Base-by-base conservation (phyloP, 2,329 filamentous ascomycete species). In the Fusarium nodosum region DNA sequence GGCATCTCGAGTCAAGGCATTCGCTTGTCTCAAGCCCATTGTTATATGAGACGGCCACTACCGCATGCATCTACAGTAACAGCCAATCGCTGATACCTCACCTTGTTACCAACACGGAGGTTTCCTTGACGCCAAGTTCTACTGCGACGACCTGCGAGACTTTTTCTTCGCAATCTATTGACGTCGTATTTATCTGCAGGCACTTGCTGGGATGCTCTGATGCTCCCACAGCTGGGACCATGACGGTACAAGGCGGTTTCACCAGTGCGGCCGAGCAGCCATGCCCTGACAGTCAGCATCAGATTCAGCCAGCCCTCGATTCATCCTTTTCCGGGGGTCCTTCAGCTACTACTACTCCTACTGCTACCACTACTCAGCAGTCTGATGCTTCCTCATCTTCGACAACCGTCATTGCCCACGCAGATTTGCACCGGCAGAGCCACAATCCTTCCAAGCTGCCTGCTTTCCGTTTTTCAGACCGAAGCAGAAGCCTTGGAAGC, bases 361-460 rank as follows among this genome's bases (percentile, higher is more conserved):
- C 57, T 31, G n/a, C n/a, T 10, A 38, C 36, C 36, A n/a, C 53
- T 52, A 59, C 66, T 60, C 51, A 53, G 30, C 66, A 68, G 57
- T 52, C 68, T 50, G 51, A 68, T 59, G 60, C 64, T 56, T 62
- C 64, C 30, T 60, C 60, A 34, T 58, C 65, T 38, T 58, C 62
- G 31, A 54, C 64, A 42, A 48, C 62, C 38, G 57, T 20, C 30
- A 46, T 68, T 48, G 58, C 67, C 54, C 71, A 65, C 60, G 66
- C 76, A 55, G 83, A 87, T 71, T 76, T 78, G 45, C 85, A 87
- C 76, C 84, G 85, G 56, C 84, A 85, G 68, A 84, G 76, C 74
- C 82, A 87, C 76, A 87, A 82, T 73, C 83, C 85, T 39, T 87
- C 85, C 65, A 87, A 87, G 72, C 77, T 87, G 68, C 85, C 86